These are phyloP conservation scores for Salix suchowensis DNA, from an alignment of 345 rosid species.

Conservation along the genomic window DNA sequence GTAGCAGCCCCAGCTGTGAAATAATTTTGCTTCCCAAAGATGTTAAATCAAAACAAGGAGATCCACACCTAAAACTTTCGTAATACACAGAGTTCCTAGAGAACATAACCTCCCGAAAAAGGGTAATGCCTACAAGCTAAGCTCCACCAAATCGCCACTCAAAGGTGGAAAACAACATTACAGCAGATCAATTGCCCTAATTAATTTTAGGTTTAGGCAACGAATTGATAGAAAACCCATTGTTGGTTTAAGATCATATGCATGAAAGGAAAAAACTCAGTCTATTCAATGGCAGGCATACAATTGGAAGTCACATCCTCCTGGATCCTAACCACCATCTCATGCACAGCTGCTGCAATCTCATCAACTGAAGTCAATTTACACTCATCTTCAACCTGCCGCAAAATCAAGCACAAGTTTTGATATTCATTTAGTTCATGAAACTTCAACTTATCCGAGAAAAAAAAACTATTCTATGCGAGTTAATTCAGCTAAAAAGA, in stretches of 20 bases:
- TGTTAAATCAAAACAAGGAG: background rate
- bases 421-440: background rate
- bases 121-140: background rate
- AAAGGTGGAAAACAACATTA: background rate
- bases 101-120: background rate
- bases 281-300: background rate
- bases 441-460: background rate
- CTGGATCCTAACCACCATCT: conserved; percentile 43
- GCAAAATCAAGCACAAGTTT: background rate
- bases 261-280: background rate
- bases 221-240: background rate
- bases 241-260: background rate
- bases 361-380: conserved; percentile 41
- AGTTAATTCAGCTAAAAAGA: background rate
- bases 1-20: background rate
- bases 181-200: background rate
- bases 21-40: background rate
- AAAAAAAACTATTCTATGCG: background rate
- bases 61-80: background rate
- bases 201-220: background rate
- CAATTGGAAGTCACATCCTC: conserved; percentile 24
- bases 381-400: conserved; percentile 53
- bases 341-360: conserved; percentile 49
- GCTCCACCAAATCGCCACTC: background rate
- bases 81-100: background rate